Conservation (phyloP, 1,139 yeast species). For the Kodamaea ohmeri region DNA sequence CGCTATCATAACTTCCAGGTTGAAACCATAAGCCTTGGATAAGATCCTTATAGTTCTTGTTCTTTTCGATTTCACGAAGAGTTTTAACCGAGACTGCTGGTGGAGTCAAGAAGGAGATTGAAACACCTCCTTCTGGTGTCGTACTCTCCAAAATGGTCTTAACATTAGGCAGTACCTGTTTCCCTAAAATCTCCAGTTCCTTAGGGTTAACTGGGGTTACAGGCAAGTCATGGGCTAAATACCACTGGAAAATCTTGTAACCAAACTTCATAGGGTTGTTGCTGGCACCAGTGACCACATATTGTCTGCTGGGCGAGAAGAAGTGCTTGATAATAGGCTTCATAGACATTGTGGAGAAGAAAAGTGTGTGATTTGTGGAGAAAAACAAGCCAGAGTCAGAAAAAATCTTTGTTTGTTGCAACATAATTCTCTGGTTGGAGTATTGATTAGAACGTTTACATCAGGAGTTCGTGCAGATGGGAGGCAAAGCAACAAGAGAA, state of each 20-base stretch:
- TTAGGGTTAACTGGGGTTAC: slow-evolving; percentile 69
- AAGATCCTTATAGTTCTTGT: slow-evolving; percentile 28
- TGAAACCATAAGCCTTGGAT: slow-evolving; percentile 76
- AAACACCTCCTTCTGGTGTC: slow-evolving; percentile 37
- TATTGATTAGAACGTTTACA: too few relatives aligned
- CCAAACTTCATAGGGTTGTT: slow-evolving; percentile 67
- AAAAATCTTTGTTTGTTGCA: slow-evolving; percentile 1
- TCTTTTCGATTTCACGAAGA: slow-evolving; percentile 38
- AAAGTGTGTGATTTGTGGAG: slow-evolving; percentile 2
- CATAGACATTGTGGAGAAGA: slow-evolving; percentile 32
- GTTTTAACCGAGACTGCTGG: slow-evolving; percentile 55
- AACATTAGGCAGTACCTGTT: slow-evolving; percentile 38
- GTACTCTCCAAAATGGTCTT: slow-evolving; percentile 31
- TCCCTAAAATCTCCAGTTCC: slow-evolving; percentile 44
- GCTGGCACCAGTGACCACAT: slow-evolving; percentile 76
- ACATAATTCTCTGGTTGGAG: too few relatives aligned
- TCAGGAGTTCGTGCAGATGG: background rate
- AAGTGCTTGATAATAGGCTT: slow-evolving; percentile 42
- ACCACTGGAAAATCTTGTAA: slow-evolving; percentile 69
- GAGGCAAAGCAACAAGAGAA: slow-evolving; percentile 35
- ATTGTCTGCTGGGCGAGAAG: slow-evolving; percentile 51
- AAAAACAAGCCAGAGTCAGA: background rate
- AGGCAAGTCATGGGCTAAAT: slow-evolving; percentile 52
- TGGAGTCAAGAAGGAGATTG: slow-evolving; percentile 71
- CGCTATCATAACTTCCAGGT: slow-evolving; percentile 68